phyloP scores from a whole-genome alignment of 2,329 filamentous ascomycete genomes.

The Coniochaeta sp. region DNA sequence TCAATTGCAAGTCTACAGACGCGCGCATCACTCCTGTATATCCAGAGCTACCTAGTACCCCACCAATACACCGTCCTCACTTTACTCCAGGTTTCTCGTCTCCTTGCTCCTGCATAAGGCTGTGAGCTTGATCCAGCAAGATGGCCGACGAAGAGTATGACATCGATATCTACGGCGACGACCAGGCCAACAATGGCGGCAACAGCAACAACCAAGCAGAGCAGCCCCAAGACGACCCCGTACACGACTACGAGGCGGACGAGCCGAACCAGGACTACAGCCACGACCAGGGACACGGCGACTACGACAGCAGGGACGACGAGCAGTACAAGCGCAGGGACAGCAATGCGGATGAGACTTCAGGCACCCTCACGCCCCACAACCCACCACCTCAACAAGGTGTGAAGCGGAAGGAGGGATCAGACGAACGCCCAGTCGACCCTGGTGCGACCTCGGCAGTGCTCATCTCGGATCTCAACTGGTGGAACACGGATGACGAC shows the following conservation, averaged over 20 bases:
- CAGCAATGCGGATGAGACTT: conserved; percentile 21
- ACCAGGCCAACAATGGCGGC: conserved; percentile 23
- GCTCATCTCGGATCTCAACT: conserved; percentile 83
- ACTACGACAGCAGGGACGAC: conserved; percentile 30
- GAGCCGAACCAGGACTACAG: conserved; percentile 23
- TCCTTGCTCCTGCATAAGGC: conserved; percentile 14
- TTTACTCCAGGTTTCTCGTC: conserved; percentile 4
- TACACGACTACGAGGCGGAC: conserved; percentile 32
- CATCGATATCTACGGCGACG: conserved; percentile 64
- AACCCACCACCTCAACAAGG: conserved; percentile 40
- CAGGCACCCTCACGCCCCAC: conserved; percentile 21
- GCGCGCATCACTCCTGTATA: conserved; percentile 4
- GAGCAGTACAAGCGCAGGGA: conserved; percentile 24
- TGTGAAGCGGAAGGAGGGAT: conserved; percentile 53
- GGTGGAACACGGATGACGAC: conserved; percentile 97
- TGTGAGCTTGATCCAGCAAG: conserved; percentile 11
- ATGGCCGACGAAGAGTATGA: conserved; percentile 69
- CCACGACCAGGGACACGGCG: conserved; percentile 35
- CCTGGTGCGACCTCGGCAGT: conserved; percentile 61
- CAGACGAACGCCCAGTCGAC: conserved; percentile 53
- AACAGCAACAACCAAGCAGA: conserved; percentile 33
- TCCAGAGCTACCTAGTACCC: conserved; percentile 1
- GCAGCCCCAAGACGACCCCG: background rate
- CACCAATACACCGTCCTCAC: conserved; percentile 4
- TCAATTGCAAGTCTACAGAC: conserved; percentile 4